Evolutionary conservation across 306 rosid genomes (phyloP), one percentile per base, ranked within the genome.

Genomic region (Amphicarpaea edgeworthii): DNA sequence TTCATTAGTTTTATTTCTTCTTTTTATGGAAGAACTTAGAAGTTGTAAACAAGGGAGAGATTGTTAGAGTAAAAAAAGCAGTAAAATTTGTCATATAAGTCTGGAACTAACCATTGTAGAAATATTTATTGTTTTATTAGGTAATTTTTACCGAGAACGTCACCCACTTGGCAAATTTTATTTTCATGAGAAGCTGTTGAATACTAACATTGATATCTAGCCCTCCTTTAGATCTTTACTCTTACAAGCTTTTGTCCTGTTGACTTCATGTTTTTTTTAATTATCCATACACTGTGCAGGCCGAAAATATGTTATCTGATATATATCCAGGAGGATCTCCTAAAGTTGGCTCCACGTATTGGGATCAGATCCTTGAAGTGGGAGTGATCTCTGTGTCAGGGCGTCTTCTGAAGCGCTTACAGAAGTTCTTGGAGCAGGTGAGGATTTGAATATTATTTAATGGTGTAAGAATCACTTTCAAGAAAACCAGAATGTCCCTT

Each of bases 251-350:
- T 70, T 66, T 76, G 66, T 38, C 78, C 64, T 54, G 43, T 45
- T 74, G 73, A 81, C 69, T 34, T 40, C 54, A 50, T 64, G 19
- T 15, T 82, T 20, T 57, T 53, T 54, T 80, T 62, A 40, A 41
- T 82, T 65, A 66, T 80, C 81, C 37, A 47, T 42, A 65, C 77
- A 11, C 65, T 65, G 24, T 76, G 77, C 83, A 94, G 97, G 98
- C 98, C 49, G 96, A 88, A 84, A 81, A 86, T 81, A 87, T 92
- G 91, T 82, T 94, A 77, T 90, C 98, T 58, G 97, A 92, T 89
- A 94, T 94, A 81, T 94, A 94, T 85, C 96, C 97, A 14, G 98
- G 98, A 77, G 96, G 89, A 67, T 75, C 96, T 78, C 96, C 98
- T 49, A 92, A 90, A 81, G 83, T 20, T 17, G 98, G 98, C 55